Conservation (phyloP, 139 green algal genomes). For the Coelastrella sp. region DNA sequence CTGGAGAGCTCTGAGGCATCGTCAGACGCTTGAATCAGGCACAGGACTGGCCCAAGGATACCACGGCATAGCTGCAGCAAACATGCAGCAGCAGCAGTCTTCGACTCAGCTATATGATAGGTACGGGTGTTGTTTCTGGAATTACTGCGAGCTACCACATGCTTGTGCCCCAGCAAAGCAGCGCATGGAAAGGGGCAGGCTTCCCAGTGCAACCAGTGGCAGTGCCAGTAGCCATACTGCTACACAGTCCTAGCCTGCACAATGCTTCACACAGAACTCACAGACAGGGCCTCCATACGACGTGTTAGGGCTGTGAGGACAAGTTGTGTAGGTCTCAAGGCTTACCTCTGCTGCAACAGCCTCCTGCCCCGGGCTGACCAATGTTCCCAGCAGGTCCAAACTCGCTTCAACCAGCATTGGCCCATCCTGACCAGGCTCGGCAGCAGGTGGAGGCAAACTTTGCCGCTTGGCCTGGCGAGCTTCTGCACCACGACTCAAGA, state of each 20-base stretch:
- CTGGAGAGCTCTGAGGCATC: conserved; percentile 57
- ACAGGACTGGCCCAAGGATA: conserved; percentile 50
- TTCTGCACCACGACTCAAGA: conserved; percentile 45
- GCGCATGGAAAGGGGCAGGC: background rate
- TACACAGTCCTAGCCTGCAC: too few species aligned
- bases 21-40: conserved; percentile 43
- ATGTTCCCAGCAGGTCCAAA: conserved; percentile 72
- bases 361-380: conserved; percentile 55
- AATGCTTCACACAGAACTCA: too few species aligned
- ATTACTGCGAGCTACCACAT: too few species aligned
- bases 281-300: too few species aligned
- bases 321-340: too few species aligned
- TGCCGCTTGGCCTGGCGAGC: conserved; percentile 10
- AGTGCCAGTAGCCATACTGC: too few species aligned
- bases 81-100: background rate
- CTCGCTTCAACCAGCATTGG: conserved; percentile 68
- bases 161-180: too few species aligned
- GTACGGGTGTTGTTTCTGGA: too few species aligned
- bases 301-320: too few species aligned
- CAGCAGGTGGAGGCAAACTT: background rate
- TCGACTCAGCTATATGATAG: too few species aligned
- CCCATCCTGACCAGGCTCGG: conserved; percentile 5
- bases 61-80: conserved; percentile 9
- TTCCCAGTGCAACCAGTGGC: background rate
- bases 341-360: conserved; percentile 57